A percentile compares a stretch with the other conserved stretches of the same genome.
Evolutionary conservation across 805 yeast species (phyloP).

Genomic region (Wickerhamomyces canadensis): DNA sequence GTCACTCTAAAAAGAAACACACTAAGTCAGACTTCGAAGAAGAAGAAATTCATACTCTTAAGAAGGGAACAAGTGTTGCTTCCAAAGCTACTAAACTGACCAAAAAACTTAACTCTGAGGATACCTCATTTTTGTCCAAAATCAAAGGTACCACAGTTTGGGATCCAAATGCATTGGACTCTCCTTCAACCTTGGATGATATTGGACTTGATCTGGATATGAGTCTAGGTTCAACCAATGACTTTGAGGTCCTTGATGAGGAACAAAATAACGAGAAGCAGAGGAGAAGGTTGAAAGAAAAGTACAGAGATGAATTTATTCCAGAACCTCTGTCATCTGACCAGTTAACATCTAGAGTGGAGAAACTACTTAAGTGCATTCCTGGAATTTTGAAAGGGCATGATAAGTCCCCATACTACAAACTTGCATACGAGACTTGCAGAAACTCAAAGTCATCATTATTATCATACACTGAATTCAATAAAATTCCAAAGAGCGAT

Average conservation of each 20-base stretch:
- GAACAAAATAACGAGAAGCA: conserved; percentile 12
- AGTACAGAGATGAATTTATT: conserved; percentile 15
- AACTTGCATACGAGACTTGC: conserved; percentile 38
- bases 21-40: conserved; percentile 6
- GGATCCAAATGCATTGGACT: conserved; percentile 6
- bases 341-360: conserved; percentile 26
- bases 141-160: conserved; percentile 9
- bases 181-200: background rate
- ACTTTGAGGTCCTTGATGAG: conserved; percentile 16
- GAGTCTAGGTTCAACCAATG: conserved; percentile 11
- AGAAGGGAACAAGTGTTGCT: conserved; percentile 3
- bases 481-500: conserved; percentile 37
- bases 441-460: conserved; percentile 34
- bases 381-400: conserved; percentile 40
- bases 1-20: background rate
- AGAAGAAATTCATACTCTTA: conserved; percentile 6
- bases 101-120: background rate
- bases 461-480: conserved; percentile 36
- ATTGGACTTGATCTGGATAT: conserved; percentile 8
- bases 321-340: conserved; percentile 23
- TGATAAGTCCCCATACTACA: conserved; percentile 43
- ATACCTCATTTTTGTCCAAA: conserved; percentile 7
- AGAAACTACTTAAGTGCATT: conserved; percentile 28
- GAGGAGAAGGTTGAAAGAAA: conserved; percentile 13
- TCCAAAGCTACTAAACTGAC: background rate